Percentiles rank a stretch among this genome's conserved stretches.
These are phyloP conservation scores for Arachis monticola DNA, from an alignment of 331 rosid genomes.

Conservation along the genomic window DNA sequence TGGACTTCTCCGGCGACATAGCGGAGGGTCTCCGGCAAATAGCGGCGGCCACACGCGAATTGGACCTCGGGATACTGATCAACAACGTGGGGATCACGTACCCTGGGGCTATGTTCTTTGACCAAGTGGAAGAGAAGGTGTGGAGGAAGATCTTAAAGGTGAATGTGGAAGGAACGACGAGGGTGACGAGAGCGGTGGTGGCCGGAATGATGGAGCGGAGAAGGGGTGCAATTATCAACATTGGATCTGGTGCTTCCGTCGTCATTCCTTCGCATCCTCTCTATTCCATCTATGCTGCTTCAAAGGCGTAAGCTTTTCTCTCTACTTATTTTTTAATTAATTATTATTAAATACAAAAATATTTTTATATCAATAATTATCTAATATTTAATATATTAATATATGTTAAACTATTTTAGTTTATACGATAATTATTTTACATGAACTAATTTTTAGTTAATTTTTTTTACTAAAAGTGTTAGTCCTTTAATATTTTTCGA, in stretches of 20 bases:
- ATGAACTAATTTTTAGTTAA: too few relatives aligned
- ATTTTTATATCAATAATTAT: too few relatives aligned
- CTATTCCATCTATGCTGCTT: constrained; percentile 64
- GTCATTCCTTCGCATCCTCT: constrained; percentile 89
- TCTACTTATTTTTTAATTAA: background rate
- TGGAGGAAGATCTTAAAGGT: constrained; percentile 72
- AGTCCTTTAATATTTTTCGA: too few relatives aligned
- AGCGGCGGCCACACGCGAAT: constrained; percentile 38
- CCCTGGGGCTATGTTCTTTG: constrained; percentile 59
- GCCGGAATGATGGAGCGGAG: constrained; percentile 57
- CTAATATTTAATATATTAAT: too few relatives aligned
- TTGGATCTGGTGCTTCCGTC: constrained; percentile 75
- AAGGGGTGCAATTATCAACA: constrained; percentile 74
- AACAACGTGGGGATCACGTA: constrained; percentile 81
- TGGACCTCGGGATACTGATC: constrained; percentile 74
- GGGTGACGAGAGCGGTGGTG: constrained; percentile 58
- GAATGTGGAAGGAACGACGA: constrained; percentile 63
- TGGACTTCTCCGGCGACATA: constrained; percentile 46
- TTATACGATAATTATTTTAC: too few relatives aligned
- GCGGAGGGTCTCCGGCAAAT: constrained; percentile 33
- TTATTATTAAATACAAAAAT: too few relatives aligned
- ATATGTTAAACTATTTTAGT: too few relatives aligned
- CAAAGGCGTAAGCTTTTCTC: constrained; percentile 67
- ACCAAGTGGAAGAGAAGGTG: constrained; percentile 67
- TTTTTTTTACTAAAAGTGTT: too few relatives aligned